Conservation (phyloP, 257 asterid species). For the Jaltomata sinuosa region DNA sequence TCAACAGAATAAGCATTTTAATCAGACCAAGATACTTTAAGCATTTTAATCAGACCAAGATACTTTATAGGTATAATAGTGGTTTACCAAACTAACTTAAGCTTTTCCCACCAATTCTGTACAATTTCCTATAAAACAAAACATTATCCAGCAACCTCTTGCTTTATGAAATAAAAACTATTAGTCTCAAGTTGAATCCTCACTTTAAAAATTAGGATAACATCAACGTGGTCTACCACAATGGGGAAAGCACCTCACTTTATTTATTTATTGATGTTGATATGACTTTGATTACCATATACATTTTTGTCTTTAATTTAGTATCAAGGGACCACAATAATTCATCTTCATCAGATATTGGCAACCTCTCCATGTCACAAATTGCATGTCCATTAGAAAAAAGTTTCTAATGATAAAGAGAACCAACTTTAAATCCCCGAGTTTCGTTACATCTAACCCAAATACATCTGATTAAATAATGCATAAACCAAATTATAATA, state of each 20-base stretch:
- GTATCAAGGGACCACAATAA: constrained; percentile 29
- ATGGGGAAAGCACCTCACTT: constrained; percentile 54
- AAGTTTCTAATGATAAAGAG: not conserved
- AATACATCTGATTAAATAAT: not conserved
- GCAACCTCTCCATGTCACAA: constrained; percentile 34
- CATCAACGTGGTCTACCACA: constrained; percentile 34
- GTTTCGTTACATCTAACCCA: not conserved
- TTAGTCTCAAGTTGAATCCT: constrained; percentile 25
- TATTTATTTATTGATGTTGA: constrained; percentile 26
- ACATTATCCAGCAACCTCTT: constrained; percentile 11
- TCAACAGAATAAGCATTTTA: not conserved
- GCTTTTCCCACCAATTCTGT: not conserved
- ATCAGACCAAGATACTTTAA: not conserved
- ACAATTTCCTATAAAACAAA: not conserved
- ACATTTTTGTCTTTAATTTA: constrained; percentile 24
- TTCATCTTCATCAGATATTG: constrained; percentile 25
- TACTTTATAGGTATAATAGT: not conserved
- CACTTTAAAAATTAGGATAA: constrained; percentile 19
- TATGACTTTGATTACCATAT: constrained; percentile 34
- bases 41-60: not conserved
- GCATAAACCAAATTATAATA: constrained; percentile 1
- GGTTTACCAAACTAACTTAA: constrained; percentile 9
- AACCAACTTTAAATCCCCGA: not conserved
- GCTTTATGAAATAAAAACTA: constrained; percentile 4
- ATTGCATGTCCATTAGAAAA: constrained; percentile 13